phyloP scores from a whole-genome alignment of 1,284 basidiomycete genomes.

The Flammula alnicola region DNA sequence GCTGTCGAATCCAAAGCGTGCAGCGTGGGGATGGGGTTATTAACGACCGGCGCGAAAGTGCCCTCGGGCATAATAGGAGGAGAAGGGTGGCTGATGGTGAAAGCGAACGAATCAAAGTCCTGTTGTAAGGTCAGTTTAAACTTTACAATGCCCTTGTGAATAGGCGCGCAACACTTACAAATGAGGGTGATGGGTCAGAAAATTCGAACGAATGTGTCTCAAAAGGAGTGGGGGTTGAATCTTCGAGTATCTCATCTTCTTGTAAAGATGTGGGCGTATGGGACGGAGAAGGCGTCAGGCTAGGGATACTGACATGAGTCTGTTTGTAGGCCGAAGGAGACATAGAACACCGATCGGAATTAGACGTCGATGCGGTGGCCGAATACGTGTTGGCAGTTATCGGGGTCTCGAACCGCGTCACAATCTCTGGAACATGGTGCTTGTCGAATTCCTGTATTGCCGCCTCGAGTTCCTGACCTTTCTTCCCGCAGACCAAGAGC shows the following conservation, averaged over 20 bases:
- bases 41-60: slow-evolving; percentile 19
- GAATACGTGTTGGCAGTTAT: slow-evolving; percentile 60
- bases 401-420: slow-evolving; percentile 73
- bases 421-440: slow-evolving; percentile 63
- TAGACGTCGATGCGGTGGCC: slow-evolving; percentile 31
- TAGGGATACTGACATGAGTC: not conserved
- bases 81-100: slow-evolving; percentile 28
- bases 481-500: slow-evolving; percentile 74
- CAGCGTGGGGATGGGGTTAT: slow-evolving; percentile 9
- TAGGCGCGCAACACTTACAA: slow-evolving; percentile 25
- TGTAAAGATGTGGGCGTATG: slow-evolving; percentile 4
- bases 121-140: slow-evolving; percentile 15
- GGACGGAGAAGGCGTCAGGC: not conserved
- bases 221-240: slow-evolving; percentile 17
- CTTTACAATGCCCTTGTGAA: not conserved
- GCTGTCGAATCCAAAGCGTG: slow-evolving; percentile 11
- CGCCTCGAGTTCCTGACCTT: slow-evolving; percentile 67
- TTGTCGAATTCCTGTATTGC: slow-evolving; percentile 78
- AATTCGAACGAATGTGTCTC: slow-evolving; percentile 22
- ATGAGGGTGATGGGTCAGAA: slow-evolving; percentile 22
- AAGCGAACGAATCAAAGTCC: slow-evolving; percentile 53
- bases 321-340: slow-evolving; percentile 11
- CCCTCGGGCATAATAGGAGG: slow-evolving; percentile 17
- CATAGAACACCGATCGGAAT: slow-evolving; percentile 9
- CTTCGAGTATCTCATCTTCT: slow-evolving; percentile 7